Evolutionary conservation across 73 alveolate genomes (phyloP).

Genomic region (Paramecium sexaurelia): DNA sequence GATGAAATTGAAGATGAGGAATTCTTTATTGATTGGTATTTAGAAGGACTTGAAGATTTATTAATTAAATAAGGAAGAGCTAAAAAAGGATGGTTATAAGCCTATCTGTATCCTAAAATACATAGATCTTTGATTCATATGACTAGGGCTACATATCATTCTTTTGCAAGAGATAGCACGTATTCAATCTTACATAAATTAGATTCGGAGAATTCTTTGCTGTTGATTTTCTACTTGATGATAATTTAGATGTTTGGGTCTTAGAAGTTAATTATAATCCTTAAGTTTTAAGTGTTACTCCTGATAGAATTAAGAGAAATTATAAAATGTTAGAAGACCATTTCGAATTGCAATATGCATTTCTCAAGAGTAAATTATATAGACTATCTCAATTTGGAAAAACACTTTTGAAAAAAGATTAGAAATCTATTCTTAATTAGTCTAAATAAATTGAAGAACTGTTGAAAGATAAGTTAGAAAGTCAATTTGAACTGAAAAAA

Average conservation of each 20-base stretch:
- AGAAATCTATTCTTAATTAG: background rate
- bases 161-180: constrained; percentile 53
- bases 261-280: constrained; percentile 65
- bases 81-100: constrained; percentile 60
- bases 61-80: constrained; percentile 44
- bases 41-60: constrained; percentile 24
- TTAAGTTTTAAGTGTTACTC: constrained; percentile 37
- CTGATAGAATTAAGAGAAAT: constrained; percentile 58
- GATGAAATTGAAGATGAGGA: constrained; percentile 64
- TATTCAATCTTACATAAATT: background rate
- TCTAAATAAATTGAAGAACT: background rate
- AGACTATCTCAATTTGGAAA: constrained; percentile 31
- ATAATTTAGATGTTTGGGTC: constrained; percentile 61
- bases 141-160: constrained; percentile 46
- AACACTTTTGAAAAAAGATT: background rate
- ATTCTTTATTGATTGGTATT: constrained; percentile 56
- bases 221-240: constrained; percentile 65
- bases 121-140: constrained; percentile 61
- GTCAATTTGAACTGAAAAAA: background rate
- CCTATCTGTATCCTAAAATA: constrained; percentile 43
- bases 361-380: constrained; percentile 21
- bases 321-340: constrained; percentile 66
- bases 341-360: constrained; percentile 46
- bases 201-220: constrained; percentile 64
- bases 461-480: background rate